These are phyloP conservation scores for Erythrobasidium yunnanense DNA, from an alignment of 768 basidiomycete species.

Conservation along the genomic window DNA sequence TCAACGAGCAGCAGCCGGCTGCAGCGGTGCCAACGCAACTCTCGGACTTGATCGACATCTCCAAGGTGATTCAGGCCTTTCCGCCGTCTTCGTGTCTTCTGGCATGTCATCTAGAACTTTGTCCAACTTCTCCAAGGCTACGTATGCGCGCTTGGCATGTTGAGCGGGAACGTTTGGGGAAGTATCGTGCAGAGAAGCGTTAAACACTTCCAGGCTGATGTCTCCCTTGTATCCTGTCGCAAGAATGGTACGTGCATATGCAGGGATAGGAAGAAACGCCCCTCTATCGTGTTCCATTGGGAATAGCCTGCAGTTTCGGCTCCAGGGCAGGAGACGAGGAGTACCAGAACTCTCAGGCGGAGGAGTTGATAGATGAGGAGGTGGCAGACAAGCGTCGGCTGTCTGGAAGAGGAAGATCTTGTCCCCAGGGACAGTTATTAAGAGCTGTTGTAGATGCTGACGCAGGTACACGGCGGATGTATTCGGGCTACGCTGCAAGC, in stretches of 20 bases:
- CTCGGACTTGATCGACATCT: too few relatives aligned
- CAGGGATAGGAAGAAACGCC: slow-evolving; percentile 43
- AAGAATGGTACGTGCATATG: slow-evolving; percentile 41
- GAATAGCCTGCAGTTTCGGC: slow-evolving; percentile 44
- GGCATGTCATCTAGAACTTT: background rate
- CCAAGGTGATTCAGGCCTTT: too few relatives aligned
- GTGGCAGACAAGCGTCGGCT: slow-evolving; percentile 41
- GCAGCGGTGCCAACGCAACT: too few relatives aligned
- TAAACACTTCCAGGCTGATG: slow-evolving; percentile 46
- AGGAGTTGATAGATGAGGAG: slow-evolving; percentile 28
- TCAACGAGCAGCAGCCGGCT: too few relatives aligned
- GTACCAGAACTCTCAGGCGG: slow-evolving; percentile 31
- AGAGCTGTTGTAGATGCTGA: slow-evolving; percentile 39
- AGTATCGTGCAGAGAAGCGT: slow-evolving; percentile 38
- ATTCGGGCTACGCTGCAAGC: slow-evolving; percentile 31
- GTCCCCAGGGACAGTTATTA: slow-evolving; percentile 40
- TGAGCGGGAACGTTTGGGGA: slow-evolving; percentile 8
- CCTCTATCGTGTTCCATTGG: slow-evolving; percentile 40
- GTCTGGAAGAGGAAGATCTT: slow-evolving; percentile 46
- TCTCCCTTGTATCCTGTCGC: slow-evolving; percentile 43
- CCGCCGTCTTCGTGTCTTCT: too few relatives aligned
- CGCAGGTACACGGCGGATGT: slow-evolving; percentile 31
- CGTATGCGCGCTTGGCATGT: slow-evolving; percentile 30
- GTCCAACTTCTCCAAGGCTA: background rate
- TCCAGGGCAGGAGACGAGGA: slow-evolving; percentile 41